Evolutionary conservation across 1,139 yeast genomes (phyloP).

Genomic region (Eremothecium cymbalariae): DNA sequence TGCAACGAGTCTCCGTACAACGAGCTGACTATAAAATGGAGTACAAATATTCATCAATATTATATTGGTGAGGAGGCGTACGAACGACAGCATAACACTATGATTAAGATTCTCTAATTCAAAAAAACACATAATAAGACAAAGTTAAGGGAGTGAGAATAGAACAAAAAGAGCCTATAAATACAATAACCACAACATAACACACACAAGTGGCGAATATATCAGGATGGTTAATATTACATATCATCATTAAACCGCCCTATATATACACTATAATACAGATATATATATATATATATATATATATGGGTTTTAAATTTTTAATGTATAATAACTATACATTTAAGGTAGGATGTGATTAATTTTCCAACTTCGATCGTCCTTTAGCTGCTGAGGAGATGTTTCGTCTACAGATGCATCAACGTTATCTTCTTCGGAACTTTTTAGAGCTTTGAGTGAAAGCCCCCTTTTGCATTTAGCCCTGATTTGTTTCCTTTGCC

Average conservation of each 20-base stretch:
- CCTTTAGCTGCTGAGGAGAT: neutral
- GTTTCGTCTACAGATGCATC: neutral
- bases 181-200: too few species aligned
- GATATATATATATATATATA: neutral
- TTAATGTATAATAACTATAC: neutral
- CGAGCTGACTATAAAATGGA: constrained; percentile 1
- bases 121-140: too few species aligned
- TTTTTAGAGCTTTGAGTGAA: too few species aligned
- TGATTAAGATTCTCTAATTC: constrained; percentile 3
- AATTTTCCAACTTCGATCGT: constrained; percentile 3
- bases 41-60: neutral
- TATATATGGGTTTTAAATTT: neutral
- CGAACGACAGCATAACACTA: constrained; percentile 3
- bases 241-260: too few species aligned
- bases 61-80: constrained; percentile 2
- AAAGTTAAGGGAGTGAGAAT: too few species aligned
- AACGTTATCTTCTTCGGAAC: too few species aligned
- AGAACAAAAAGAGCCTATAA: too few species aligned
- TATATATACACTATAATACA: neutral
- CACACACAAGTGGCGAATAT: too few species aligned
- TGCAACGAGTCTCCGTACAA: constrained; percentile 3
- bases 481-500: constrained; percentile 5
- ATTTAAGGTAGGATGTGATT: constrained; percentile 1
- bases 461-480: neutral
- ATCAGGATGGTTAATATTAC: too few species aligned